A percentile compares a stretch with the other conserved stretches of the same genome.
phyloP scores from a whole-genome alignment of 1,139 yeast genomes.

The Taiozyma onychis region DNA sequence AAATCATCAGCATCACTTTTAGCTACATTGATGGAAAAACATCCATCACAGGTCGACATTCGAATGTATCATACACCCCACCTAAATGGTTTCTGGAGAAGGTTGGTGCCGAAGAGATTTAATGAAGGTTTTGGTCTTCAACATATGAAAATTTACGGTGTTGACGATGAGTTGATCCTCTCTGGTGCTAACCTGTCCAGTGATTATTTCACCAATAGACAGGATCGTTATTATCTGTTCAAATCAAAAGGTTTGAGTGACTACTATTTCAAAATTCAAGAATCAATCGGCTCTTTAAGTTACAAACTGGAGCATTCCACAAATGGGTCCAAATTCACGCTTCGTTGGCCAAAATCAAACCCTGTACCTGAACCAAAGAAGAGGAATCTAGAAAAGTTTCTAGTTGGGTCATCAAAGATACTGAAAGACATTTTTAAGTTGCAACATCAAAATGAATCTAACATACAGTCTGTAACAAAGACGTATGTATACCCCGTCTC shows the following conservation, averaged over 20 bases:
- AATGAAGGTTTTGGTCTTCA: slow-evolving; percentile 93
- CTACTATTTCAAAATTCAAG: slow-evolving; percentile 67
- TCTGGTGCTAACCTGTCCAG: slow-evolving; percentile 89
- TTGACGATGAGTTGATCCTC: slow-evolving; percentile 82
- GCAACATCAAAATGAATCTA: slow-evolving; percentile 13
- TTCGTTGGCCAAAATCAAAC: slow-evolving; percentile 75
- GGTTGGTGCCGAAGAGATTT: slow-evolving; percentile 70
- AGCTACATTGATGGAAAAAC: slow-evolving; percentile 59
- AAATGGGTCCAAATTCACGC: slow-evolving; percentile 43
- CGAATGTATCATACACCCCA: slow-evolving; percentile 91
- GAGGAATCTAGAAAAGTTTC: slow-evolving; percentile 48
- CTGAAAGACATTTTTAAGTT: slow-evolving; percentile 50
- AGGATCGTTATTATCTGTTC: slow-evolving; percentile 84
- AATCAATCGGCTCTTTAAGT: slow-evolving; percentile 61
- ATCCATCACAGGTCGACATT: slow-evolving; percentile 70
- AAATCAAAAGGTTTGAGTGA: slow-evolving; percentile 51
- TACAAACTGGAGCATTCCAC: slow-evolving; percentile 53
- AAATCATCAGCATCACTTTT: slow-evolving; percentile 73
- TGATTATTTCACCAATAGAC: slow-evolving; percentile 94
- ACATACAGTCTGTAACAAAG: slow-evolving; percentile 33
- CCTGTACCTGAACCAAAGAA: slow-evolving; percentile 64
- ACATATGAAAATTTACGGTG: slow-evolving; percentile 96
- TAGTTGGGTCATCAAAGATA: slow-evolving; percentile 51
- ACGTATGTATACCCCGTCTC: slow-evolving; percentile 90
- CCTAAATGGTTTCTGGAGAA: slow-evolving; percentile 59